Evolutionary conservation across 1,139 yeast species (phyloP).

Genomic region (Geotrichum candidum): DNA sequence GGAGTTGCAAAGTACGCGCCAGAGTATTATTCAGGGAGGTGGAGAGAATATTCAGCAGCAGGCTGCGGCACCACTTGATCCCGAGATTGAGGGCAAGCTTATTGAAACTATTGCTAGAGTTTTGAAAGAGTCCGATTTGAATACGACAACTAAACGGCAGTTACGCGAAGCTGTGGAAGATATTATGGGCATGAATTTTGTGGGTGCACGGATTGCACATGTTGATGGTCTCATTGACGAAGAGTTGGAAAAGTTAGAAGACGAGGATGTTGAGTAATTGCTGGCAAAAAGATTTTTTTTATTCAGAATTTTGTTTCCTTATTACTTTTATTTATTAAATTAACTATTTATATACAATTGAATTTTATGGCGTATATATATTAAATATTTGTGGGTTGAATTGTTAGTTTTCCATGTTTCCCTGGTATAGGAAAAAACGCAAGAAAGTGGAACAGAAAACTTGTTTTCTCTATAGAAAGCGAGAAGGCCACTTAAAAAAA

Average conservation of each 20-base stretch:
- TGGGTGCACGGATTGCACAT: constrained; percentile 26
- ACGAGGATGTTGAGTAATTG: constrained; percentile 21
- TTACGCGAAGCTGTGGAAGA: constrained; percentile 36
- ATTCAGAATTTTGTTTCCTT: too few species aligned
- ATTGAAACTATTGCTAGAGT: constrained; percentile 30
- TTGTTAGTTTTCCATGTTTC: too few species aligned
- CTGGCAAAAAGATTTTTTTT: too few species aligned
- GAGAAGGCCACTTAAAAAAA: too few species aligned
- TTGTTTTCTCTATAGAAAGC: too few species aligned
- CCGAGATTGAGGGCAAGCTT: constrained; percentile 23
- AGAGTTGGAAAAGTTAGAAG: constrained; percentile 31
- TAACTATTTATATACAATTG: too few species aligned
- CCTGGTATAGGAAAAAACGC: too few species aligned
- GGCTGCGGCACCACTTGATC: constrained; percentile 18
- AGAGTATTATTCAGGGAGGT: background rate
- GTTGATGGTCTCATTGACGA: constrained; percentile 36
- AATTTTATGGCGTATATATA: too few species aligned
- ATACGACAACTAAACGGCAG: constrained; percentile 35
- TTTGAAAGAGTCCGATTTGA: constrained; percentile 33
- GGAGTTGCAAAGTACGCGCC: constrained; percentile 6
- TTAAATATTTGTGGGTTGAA: too few species aligned
- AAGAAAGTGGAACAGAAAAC: too few species aligned
- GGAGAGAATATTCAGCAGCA: constrained; percentile 22
- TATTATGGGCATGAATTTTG: constrained; percentile 33
- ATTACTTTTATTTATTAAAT: too few species aligned